Conservation (phyloP, 2,329 filamentous ascomycete species). For the Ophiostoma sp. region DNA sequence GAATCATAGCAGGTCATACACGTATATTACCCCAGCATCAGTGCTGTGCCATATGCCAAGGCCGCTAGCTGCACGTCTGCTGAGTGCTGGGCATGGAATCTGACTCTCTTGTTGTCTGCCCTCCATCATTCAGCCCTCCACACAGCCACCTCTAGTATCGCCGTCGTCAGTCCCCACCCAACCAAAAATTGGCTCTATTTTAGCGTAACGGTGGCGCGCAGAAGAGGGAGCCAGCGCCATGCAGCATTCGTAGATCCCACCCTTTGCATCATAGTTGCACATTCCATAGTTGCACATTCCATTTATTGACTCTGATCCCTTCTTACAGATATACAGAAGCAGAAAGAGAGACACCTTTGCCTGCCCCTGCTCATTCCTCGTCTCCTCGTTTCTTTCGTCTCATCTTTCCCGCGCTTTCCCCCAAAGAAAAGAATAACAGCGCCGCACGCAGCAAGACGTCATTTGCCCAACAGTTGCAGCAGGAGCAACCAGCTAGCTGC, state of each 20-base stretch:
- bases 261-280: not conserved
- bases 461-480: not conserved
- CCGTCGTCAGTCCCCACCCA: not conserved
- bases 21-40: not conserved
- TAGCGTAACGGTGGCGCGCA: constrained; percentile 19
- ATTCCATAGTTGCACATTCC: no score
- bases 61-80: not conserved
- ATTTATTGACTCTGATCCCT: not conserved
- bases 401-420: not conserved
- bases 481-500: constrained; percentile 7
- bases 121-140: not conserved
- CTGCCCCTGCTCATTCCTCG: not conserved
- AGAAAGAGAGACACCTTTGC: not conserved
- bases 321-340: not conserved
- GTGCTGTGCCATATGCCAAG: not conserved
- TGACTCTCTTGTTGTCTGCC: not conserved
- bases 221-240: constrained; percentile 16
- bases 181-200: constrained; percentile 11
- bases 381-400: not conserved
- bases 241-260: not conserved
- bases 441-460: not conserved
- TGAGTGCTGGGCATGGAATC: not conserved
- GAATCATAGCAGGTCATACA: not conserved
- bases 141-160: constrained; percentile 7
- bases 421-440: not conserved